phyloP scores from a whole-genome alignment of 208 protist species.

The Crithidia fasciculata region DNA sequence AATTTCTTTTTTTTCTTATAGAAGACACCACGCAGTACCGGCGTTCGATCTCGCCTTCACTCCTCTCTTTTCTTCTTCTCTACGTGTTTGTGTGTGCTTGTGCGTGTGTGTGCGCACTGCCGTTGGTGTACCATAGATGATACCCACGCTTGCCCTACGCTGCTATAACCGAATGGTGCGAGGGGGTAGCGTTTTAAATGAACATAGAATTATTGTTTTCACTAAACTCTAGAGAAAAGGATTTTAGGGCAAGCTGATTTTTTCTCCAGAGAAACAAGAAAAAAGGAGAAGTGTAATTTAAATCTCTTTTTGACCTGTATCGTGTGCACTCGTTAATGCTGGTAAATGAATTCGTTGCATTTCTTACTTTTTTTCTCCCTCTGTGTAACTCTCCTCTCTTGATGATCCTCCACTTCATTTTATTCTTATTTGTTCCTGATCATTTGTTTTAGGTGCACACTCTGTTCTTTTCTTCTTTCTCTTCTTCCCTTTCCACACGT shows the following conservation, averaged over 20 bases:
- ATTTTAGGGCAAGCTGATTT: too few relatives aligned
- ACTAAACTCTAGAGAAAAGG: too few relatives aligned
- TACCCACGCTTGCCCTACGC: too few relatives aligned
- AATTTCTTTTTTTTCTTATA: slow-evolving; percentile 16
- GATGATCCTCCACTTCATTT: neutral
- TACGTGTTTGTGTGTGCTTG: neutral
- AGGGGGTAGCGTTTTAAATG: too few relatives aligned
- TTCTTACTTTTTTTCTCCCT: slow-evolving; percentile 11
- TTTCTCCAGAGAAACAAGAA: too few relatives aligned
- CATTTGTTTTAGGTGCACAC: neutral
- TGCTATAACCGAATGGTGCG: too few relatives aligned
- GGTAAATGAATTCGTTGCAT: too few relatives aligned
- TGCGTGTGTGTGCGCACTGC: neutral
- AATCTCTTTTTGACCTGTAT: too few relatives aligned
- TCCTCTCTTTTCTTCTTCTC: neutral
- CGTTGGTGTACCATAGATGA: slow-evolving; percentile 2
- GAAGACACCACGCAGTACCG: slow-evolving; percentile 9
- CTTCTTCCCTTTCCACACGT: neutral
- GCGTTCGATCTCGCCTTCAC: neutral
- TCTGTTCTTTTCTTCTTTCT: neutral
- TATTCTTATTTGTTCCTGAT: neutral
- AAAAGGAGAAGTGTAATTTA: too few relatives aligned
- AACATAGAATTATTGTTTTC: too few relatives aligned
- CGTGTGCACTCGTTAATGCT: too few relatives aligned
- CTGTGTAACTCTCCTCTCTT: neutral